Conservation (phyloP, 2,329 filamentous ascomycete genomes). For the Alternaria tenuissima region DNA sequence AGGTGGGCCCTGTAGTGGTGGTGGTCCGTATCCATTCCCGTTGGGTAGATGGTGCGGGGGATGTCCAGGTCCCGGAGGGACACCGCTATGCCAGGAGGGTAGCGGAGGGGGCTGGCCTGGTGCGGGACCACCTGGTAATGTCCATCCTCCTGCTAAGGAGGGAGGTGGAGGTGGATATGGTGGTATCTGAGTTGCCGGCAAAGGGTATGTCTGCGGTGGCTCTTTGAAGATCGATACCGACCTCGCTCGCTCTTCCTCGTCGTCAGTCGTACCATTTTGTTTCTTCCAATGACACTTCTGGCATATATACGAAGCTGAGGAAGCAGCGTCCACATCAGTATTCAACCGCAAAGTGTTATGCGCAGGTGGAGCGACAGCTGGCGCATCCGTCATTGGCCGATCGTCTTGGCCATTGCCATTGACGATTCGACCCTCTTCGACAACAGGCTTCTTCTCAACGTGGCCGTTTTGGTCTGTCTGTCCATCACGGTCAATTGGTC, state of each 20-base stretch:
- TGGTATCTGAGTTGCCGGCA: constrained; percentile 45
- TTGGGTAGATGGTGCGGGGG: constrained; percentile 41
- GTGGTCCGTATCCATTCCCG: constrained; percentile 38
- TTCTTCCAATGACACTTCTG: constrained; percentile 60
- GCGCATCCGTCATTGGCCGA: constrained; percentile 42
- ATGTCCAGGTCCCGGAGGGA: constrained; percentile 34
- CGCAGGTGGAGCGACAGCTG: constrained; percentile 29
- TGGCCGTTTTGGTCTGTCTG: constrained; percentile 24
- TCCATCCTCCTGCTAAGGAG: constrained; percentile 33
- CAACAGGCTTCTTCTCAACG: constrained; percentile 23
- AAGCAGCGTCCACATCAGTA: constrained; percentile 28
- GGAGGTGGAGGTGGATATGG: constrained; percentile 30
- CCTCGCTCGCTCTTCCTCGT: constrained; percentile 40
- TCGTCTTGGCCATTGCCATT: constrained; percentile 37
- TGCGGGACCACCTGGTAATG: constrained; percentile 27
- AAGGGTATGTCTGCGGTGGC: constrained; percentile 43
- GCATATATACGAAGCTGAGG: constrained; percentile 49
- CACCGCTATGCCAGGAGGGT: constrained; percentile 41
- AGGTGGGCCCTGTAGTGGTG: constrained; percentile 33
- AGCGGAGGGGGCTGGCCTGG: constrained; percentile 41
- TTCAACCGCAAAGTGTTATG: constrained; percentile 32
- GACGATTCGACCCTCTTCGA: constrained; percentile 27
- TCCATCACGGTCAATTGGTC: constrained; percentile 32
- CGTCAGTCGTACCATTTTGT: constrained; percentile 46
- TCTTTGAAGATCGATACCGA: constrained; percentile 41